A percentile compares a stretch with the other conserved stretches of the same genome.
phyloP scores from a whole-genome alignment of 768 basidiomycete species.

The Psilocybe tampanensis region DNA sequence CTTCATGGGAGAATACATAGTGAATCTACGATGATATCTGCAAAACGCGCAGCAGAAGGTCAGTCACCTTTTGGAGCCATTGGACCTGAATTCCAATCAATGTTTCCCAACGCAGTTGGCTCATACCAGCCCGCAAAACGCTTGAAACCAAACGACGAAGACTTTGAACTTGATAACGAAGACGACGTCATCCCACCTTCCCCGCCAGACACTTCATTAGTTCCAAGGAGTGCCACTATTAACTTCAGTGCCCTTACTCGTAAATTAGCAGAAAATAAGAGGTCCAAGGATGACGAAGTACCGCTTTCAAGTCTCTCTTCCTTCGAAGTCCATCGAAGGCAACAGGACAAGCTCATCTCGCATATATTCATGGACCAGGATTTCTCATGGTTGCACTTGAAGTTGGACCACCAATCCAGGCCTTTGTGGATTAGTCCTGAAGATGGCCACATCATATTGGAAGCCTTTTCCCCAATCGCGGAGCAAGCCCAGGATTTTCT shows the following conservation, averaged over 20 bases:
- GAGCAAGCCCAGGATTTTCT: constrained; percentile 99
- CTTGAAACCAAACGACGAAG: constrained; percentile 49
- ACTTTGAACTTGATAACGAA: constrained; percentile 58
- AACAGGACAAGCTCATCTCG: constrained; percentile 77
- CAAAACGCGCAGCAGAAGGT: constrained; percentile 44
- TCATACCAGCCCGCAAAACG: constrained; percentile 43
- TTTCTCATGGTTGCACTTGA: constrained; percentile 85
- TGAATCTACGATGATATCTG: constrained; percentile 31
- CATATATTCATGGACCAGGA: constrained; percentile 86
- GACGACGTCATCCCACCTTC: constrained; percentile 59
- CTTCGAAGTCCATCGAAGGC: constrained; percentile 66
- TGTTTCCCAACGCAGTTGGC: constrained; percentile 23
- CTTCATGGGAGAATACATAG: constrained; percentile 1
- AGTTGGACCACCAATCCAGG: constrained; percentile 87
- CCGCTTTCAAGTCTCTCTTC: constrained; percentile 46
- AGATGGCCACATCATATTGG: constrained; percentile 91
- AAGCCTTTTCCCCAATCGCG: constrained; percentile 96
- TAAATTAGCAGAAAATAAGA: constrained; percentile 68
- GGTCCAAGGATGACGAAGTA: constrained; percentile 42
- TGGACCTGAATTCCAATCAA: constrained; percentile 9
- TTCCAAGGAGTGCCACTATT: constrained; percentile 79
- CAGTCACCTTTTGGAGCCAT: constrained; percentile 14
- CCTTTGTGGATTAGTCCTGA: constrained; percentile 97
- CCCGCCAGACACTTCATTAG: constrained; percentile 53
- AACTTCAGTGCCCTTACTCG: constrained; percentile 85